Percentiles rank a stretch among this genome's conserved stretches.
These are phyloP conservation scores for Eucommia ulmoides DNA, from an alignment of 257 asterid genomes.

Conservation along the genomic window DNA sequence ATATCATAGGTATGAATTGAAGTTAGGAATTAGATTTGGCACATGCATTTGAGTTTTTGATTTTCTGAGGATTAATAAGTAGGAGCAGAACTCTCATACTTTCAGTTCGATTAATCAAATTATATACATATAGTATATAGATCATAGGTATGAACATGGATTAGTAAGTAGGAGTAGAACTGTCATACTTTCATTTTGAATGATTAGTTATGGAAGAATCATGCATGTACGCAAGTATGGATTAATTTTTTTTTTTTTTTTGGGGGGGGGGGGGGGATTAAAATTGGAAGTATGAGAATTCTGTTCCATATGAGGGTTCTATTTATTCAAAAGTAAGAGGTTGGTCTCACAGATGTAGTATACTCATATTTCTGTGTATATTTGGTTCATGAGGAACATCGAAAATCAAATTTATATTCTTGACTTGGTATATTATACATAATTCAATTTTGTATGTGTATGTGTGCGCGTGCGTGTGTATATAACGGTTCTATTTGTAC, in stretches of 20 bases:
- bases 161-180: neutral
- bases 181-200: neutral
- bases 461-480: no score
- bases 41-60: neutral
- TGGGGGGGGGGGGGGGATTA: no score
- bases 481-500: no score
- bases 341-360: neutral
- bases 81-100: neutral
- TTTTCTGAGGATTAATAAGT: neutral
- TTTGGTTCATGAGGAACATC: neutral
- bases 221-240: neutral
- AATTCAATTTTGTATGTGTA: conserved; percentile 10
- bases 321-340: no score
- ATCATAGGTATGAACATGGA: neutral
- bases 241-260: no score
- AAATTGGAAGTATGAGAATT: no score
- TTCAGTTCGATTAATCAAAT: neutral
- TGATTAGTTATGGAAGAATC: neutral
- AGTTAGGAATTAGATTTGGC: neutral
- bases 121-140: neutral
- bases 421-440: neutral
- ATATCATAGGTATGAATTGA: neutral
- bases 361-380: neutral
- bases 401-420: neutral
- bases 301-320: no score